Percentiles rank a stretch among this genome's conserved stretches.
phyloP scores from a whole-genome alignment of 768 basidiomycete species.

The Mycena albidolilacea region DNA sequence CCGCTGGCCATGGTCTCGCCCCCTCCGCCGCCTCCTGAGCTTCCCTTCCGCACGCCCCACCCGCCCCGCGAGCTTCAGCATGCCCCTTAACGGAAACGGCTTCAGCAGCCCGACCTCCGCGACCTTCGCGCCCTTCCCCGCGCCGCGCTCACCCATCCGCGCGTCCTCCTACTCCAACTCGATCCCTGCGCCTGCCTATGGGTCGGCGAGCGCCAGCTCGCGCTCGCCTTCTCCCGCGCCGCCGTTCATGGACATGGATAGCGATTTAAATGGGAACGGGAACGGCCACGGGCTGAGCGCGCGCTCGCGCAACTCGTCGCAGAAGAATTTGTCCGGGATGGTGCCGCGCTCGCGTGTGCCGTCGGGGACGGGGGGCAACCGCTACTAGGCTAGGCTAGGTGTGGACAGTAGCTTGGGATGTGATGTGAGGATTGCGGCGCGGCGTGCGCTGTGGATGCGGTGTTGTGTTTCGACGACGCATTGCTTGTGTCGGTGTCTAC shows the following conservation, averaged over 20 bases:
- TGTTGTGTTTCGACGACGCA: neutral
- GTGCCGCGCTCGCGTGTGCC: constrained; percentile 59
- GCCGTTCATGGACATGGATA: constrained; percentile 55
- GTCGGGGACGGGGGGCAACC: constrained; percentile 40
- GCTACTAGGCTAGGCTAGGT: neutral
- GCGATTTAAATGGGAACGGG: constrained; percentile 35
- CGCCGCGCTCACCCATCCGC: constrained; percentile 55
- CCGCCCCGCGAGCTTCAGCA: constrained; percentile 42
- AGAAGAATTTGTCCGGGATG: constrained; percentile 72
- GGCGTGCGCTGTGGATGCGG: neutral
- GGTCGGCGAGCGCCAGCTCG: constrained; percentile 55
- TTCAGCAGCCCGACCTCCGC: constrained; percentile 45
- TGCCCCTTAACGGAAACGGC: constrained; percentile 43
- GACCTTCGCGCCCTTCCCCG: constrained; percentile 23
- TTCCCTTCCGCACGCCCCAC: constrained; percentile 42
- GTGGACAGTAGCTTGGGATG: neutral
- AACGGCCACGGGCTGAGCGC: constrained; percentile 56
- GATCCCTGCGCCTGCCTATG: constrained; percentile 55
- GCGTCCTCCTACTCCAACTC: constrained; percentile 46
- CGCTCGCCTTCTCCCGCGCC: constrained; percentile 67
- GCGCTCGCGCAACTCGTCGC: constrained; percentile 78
- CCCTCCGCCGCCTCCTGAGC: constrained; percentile 54
- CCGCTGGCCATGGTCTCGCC: constrained; percentile 49
- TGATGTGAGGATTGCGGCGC: neutral
- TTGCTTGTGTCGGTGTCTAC: no score